Evolutionary conservation across 352 stramenopile genomes (phyloP).

Genomic region (Phytopythium litorale): DNA sequence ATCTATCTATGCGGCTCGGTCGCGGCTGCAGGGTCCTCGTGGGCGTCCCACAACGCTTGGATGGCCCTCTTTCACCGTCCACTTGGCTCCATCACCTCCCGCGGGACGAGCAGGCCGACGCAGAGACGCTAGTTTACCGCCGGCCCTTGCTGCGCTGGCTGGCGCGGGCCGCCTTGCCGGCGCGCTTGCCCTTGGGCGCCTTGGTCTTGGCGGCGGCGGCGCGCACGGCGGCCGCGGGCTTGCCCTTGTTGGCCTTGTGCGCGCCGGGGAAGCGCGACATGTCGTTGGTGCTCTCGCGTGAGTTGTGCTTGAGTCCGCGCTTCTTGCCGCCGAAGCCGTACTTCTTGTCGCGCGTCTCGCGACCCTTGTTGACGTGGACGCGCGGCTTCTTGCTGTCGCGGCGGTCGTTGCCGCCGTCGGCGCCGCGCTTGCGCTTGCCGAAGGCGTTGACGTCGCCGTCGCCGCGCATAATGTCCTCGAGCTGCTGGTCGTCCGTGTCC

Average conservation of each 20-base stretch:
- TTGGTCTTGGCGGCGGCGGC: slow-evolving; percentile 13
- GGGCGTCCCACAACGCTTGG: not conserved
- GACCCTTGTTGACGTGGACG: slow-evolving; percentile 50
- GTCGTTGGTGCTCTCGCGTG: slow-evolving; percentile 79
- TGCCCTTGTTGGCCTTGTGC: slow-evolving; percentile 33
- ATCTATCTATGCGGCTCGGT: slow-evolving; percentile 8
- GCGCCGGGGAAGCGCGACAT: slow-evolving; percentile 57
- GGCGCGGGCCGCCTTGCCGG: slow-evolving; percentile 48
- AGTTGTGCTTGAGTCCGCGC: slow-evolving; percentile 72
- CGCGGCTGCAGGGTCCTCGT: not conserved
- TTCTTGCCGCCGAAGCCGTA: slow-evolving; percentile 85
- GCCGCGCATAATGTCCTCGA: slow-evolving; percentile 60
- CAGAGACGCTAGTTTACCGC: slow-evolving; percentile 19
- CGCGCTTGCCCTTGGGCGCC: slow-evolving; percentile 48
- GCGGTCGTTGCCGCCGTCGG: slow-evolving; percentile 10
- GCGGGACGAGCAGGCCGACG: not conserved
- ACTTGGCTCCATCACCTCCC: not conserved
- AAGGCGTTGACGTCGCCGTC: slow-evolving; percentile 37
- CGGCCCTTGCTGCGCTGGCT: slow-evolving; percentile 49
- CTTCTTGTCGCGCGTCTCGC: slow-evolving; percentile 77
- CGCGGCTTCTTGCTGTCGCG: slow-evolving; percentile 51
- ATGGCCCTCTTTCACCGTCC: not conserved
- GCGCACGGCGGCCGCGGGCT: slow-evolving; percentile 26
- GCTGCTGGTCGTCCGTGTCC: slow-evolving; percentile 60
- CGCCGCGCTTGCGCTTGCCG: slow-evolving; percentile 42